A percentile compares a stretch with the other conserved stretches of the same genome.
Evolutionary conservation across 495 filamentous ascomycete species (phyloP).

Genomic region (Barbatosphaeria neglecta): DNA sequence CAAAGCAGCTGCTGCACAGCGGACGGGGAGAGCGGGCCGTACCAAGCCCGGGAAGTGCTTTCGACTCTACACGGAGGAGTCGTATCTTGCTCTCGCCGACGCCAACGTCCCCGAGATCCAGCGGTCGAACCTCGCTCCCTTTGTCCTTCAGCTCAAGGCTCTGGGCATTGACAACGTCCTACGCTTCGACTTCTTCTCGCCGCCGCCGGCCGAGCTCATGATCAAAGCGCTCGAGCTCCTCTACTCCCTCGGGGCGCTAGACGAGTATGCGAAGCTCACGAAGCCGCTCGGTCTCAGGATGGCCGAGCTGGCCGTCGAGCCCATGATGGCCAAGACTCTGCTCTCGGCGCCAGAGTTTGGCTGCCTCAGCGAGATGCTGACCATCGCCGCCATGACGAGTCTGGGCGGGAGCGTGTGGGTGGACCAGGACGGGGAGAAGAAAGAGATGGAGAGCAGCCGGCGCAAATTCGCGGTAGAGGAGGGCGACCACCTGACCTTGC

Average conservation of each 20-base stretch:
- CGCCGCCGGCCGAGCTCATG: slow-evolving; percentile 80
- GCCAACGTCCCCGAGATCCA: slow-evolving; percentile 84
- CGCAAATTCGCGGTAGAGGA: slow-evolving; percentile 87
- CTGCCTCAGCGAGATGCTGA: slow-evolving; percentile 76
- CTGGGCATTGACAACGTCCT: slow-evolving; percentile 93
- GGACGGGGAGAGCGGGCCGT: slow-evolving; percentile 81
- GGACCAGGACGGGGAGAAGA: slow-evolving; percentile 64
- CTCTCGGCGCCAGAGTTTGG: slow-evolving; percentile 64
- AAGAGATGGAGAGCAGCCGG: slow-evolving; percentile 55
- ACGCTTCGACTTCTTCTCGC: slow-evolving; percentile 79
- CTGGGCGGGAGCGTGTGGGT: slow-evolving; percentile 74
- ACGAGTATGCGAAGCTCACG: slow-evolving; percentile 85
- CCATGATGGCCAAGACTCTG: slow-evolving; percentile 91
- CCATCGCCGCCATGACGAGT: slow-evolving; percentile 91
- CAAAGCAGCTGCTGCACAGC: slow-evolving; percentile 85
- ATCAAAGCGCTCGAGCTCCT: slow-evolving; percentile 80
- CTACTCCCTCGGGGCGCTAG: slow-evolving; percentile 79
- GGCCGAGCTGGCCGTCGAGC: slow-evolving; percentile 90
- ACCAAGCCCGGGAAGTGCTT: slow-evolving; percentile 94
- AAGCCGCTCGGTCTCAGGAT: slow-evolving; percentile 77
- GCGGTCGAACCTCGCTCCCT: slow-evolving; percentile 80
- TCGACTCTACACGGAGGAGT: slow-evolving; percentile 76
- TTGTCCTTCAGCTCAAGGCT: slow-evolving; percentile 88
- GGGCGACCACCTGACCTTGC: slow-evolving; percentile 86
- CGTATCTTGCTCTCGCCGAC: slow-evolving; percentile 58